These are phyloP conservation scores for Dianthus caryophyllus DNA, from an alignment of 148 eudicot species.

Conservation along the genomic window DNA sequence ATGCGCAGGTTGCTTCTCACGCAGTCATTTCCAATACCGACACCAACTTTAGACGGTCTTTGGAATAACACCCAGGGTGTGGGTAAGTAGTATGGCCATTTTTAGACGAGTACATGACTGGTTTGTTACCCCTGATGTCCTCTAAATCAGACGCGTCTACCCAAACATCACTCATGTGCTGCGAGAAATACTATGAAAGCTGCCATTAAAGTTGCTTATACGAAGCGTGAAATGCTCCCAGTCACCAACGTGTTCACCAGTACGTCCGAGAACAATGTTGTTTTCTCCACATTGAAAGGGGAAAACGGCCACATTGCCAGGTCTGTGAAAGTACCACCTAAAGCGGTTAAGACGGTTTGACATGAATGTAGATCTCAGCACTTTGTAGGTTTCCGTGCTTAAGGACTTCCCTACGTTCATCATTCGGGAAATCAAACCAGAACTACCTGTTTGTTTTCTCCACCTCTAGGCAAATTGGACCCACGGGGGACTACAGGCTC, in stretches of 20 bases:
- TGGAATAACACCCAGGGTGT: slow-evolving; percentile 67
- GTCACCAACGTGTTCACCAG: slow-evolving; percentile 81
- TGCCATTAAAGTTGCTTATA: slow-evolving; percentile 81
- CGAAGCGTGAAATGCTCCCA: slow-evolving; percentile 94
- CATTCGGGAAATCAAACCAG: slow-evolving; percentile 80
- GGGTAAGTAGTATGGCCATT: slow-evolving; percentile 78
- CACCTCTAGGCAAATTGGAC: slow-evolving; percentile 69
- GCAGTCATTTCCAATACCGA: slow-evolving; percentile 79
- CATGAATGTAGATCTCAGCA: slow-evolving; percentile 70
- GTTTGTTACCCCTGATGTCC: slow-evolving; percentile 62
- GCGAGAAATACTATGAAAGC: slow-evolving; percentile 75
- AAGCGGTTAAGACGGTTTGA: slow-evolving; percentile 82
- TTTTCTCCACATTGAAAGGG: slow-evolving; percentile 72
- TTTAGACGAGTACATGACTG: slow-evolving; percentile 60
- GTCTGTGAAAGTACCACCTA: slow-evolving; percentile 84
- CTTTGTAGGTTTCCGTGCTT: slow-evolving; percentile 59
- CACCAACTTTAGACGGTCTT: slow-evolving; percentile 62
- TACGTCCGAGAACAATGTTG: slow-evolving; percentile 38
- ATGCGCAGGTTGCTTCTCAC: slow-evolving; percentile 44
- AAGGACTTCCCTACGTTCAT: slow-evolving; percentile 39
- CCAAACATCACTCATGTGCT: slow-evolving; percentile 86
- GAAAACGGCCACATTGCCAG: slow-evolving; percentile 87
- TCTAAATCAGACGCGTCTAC: slow-evolving; percentile 61
- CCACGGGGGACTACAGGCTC: slow-evolving; percentile 59
- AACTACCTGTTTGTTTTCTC: slow-evolving; percentile 55